Evolutionary conservation across 2,329 filamentous ascomycete species (phyloP).

Genomic region (Acrocalymma vagum): DNA sequence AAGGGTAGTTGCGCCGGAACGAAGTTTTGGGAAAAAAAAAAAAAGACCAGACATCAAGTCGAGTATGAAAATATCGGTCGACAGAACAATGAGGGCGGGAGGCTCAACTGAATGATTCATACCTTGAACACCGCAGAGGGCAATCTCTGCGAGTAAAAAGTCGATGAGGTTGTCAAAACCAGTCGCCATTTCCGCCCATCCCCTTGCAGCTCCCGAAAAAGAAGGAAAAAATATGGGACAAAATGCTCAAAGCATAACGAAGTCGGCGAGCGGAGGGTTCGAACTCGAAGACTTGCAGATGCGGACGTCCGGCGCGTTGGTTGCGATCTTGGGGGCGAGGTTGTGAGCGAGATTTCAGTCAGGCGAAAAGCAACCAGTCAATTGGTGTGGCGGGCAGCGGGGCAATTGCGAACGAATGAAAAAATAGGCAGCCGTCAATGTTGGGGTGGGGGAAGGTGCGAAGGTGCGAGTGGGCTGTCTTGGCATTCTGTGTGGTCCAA

Average conservation of each 20-base stretch:
- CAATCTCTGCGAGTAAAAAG: constrained; percentile 66
- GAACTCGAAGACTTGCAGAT: constrained; percentile 28
- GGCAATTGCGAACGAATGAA: too few species aligned
- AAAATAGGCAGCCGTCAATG: too few species aligned
- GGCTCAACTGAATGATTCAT: constrained; percentile 39
- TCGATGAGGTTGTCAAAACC: constrained; percentile 66
- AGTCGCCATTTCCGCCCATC: constrained; percentile 35
- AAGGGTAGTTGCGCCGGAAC: too few species aligned
- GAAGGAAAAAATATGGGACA: constrained; percentile 10
- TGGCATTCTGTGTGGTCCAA: too few species aligned
- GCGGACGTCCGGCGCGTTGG: background rate
- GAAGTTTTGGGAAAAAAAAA: too few species aligned
- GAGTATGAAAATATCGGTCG: background rate
- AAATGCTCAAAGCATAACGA: constrained; percentile 20
- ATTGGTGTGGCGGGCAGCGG: too few species aligned
- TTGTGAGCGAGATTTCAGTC: too few species aligned
- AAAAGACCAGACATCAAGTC: background rate
- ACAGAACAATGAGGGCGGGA: constrained; percentile 12
- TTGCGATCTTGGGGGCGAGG: too few species aligned
- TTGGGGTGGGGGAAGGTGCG: too few species aligned
- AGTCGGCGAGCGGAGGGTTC: constrained; percentile 22
- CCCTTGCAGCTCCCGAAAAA: constrained; percentile 22
- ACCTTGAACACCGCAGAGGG: constrained; percentile 67
- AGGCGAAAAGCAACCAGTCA: too few species aligned
- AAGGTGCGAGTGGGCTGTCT: too few species aligned